Conservation (phyloP, 768 basidiomycete genomes). For the Tremella fuciformis region DNA sequence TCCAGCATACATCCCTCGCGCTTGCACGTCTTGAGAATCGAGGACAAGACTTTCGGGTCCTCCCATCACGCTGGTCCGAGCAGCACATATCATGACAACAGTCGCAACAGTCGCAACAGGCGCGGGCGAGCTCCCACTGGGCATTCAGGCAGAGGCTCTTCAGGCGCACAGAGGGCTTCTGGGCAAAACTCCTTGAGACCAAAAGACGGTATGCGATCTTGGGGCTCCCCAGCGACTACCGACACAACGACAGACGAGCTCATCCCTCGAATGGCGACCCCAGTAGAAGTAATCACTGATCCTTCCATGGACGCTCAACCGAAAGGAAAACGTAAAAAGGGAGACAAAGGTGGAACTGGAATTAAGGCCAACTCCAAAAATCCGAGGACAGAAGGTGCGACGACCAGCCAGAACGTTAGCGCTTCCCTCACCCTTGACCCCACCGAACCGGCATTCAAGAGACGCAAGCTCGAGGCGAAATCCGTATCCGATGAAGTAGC, state of each 20-base stretch:
- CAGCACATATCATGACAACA: slow-evolving; percentile 10
- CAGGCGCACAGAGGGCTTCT: slow-evolving; percentile 13
- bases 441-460: slow-evolving; percentile 28
- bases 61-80: no score
- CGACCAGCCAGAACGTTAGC: background rate
- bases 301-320: slow-evolving; percentile 18
- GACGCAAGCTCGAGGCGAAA: slow-evolving; percentile 30
- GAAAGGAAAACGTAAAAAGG: slow-evolving; percentile 47
- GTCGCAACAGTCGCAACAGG: slow-evolving; percentile 43
- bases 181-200: slow-evolving; percentile 31
- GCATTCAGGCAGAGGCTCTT: slow-evolving; percentile 22
- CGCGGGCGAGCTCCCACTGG: slow-evolving; percentile 15
- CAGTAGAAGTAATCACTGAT: background rate
- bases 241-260: slow-evolving; percentile 6
- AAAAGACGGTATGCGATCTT: slow-evolving; percentile 36
- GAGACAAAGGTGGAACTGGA: slow-evolving; percentile 51
- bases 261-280: background rate
- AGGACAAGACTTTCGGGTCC: no score
- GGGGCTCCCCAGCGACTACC: slow-evolving; percentile 29
- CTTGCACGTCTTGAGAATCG: slow-evolving; percentile 34
- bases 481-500: background rate
- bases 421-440: background rate
- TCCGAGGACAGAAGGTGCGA: slow-evolving; percentile 14
- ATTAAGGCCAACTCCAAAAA: slow-evolving; percentile 45
- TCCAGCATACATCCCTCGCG: slow-evolving; percentile 54